Percentiles rank a stretch among this genome's conserved stretches.
Evolutionary conservation across 495 filamentous ascomycete species (phyloP).

Genomic region (Extremus antarcticus): DNA sequence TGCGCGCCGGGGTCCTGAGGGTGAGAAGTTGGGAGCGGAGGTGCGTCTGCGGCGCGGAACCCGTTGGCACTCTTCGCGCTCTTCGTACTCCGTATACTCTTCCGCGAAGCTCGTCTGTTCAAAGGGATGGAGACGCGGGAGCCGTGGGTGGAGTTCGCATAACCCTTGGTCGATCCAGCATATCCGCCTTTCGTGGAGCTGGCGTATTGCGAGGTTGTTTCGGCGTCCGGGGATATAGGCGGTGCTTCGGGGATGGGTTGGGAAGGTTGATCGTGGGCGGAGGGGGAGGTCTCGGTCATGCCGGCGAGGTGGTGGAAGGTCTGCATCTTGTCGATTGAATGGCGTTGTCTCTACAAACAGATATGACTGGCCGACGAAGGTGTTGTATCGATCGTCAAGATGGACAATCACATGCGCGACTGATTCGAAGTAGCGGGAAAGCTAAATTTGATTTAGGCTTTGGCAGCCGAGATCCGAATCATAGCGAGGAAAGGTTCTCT

Average conservation of each 20-base stretch:
- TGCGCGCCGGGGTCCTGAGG: neutral
- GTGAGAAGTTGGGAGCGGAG: neutral
- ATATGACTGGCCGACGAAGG: no score
- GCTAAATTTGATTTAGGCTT: no score
- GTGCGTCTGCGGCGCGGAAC: neutral
- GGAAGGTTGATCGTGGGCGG: neutral
- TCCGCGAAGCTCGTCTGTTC: neutral
- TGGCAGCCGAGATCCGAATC: no score
- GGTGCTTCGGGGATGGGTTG: neutral
- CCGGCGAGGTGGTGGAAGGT: slow-evolving; percentile 4
- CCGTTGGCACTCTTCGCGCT: neutral
- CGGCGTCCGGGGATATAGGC: neutral
- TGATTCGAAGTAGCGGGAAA: no score
- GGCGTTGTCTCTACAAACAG: no score
- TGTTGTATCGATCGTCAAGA: no score
- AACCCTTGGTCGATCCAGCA: neutral
- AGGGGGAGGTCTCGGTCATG: neutral
- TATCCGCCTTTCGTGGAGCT: no score
- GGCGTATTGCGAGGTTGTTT: neutral
- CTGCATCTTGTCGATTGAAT: slow-evolving; percentile 6
- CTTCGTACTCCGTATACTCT: neutral
- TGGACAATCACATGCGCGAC: no score
- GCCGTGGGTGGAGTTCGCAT: neutral
- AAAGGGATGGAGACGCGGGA: slow-evolving; percentile 4
- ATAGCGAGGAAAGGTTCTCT: no score